These are phyloP conservation scores for Coniferiporia sulphurascens DNA, from an alignment of 1,284 basidiomycete genomes.

Conservation along the genomic window DNA sequence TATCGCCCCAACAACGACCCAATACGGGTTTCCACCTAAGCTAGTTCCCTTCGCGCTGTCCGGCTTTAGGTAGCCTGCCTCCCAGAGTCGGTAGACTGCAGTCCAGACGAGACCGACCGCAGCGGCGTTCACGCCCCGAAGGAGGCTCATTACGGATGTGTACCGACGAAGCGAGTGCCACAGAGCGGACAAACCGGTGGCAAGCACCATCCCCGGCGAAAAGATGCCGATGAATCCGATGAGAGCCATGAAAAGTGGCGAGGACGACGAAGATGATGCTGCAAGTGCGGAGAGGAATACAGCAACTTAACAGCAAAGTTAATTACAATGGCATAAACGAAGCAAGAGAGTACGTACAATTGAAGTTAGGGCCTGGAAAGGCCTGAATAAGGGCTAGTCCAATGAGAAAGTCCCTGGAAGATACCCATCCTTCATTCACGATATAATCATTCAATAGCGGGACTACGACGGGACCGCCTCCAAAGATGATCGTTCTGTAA, in stretches of 20 bases:
- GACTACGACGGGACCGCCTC: conserved; percentile 58
- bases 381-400: conserved; percentile 52
- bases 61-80: conserved; percentile 28
- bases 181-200: conserved; percentile 45
- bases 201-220: conserved; percentile 46
- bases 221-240: conserved; percentile 48
- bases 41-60: neutral
- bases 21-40: neutral
- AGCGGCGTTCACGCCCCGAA: conserved; percentile 51
- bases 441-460: conserved; percentile 52
- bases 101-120: conserved; percentile 53
- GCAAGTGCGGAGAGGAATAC: conserved; percentile 50
- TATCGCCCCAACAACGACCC: neutral
- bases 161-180: conserved; percentile 41
- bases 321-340: neutral
- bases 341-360: conserved; percentile 27
- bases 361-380: conserved; percentile 55
- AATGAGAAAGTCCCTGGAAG: conserved; percentile 50
- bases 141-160: conserved; percentile 34
- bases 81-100: conserved; percentile 48
- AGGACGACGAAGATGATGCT: conserved; percentile 25
- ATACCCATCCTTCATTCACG: conserved; percentile 48
- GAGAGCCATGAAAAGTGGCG: conserved; percentile 38
- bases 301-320: conserved; percentile 29
- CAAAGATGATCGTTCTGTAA: conserved; percentile 49